Evolutionary conservation across 306 rosid species (phyloP).

Genomic region (Vachellia collinsii): DNA sequence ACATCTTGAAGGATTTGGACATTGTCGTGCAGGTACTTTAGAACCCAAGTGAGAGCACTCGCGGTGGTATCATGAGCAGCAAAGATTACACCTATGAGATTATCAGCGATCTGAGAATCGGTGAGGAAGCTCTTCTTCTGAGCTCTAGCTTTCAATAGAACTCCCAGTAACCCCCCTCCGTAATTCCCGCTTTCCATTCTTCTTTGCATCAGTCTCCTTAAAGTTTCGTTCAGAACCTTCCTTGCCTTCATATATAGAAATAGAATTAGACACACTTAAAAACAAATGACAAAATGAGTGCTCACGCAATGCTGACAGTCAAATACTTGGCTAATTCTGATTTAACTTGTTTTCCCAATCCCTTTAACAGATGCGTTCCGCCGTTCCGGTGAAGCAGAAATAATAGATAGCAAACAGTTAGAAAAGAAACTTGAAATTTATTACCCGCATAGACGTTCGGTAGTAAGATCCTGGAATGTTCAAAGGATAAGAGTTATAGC

Average conservation of each 20-base stretch:
- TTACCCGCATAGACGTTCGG: slow-evolving; percentile 74
- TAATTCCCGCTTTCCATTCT: slow-evolving; percentile 46
- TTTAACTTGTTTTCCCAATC: too few species aligned
- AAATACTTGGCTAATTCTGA: too few species aligned
- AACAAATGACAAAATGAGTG: too few species aligned
- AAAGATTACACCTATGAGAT: slow-evolving; percentile 83
- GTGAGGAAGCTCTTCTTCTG: slow-evolving; percentile 35
- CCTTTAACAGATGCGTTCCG: too few species aligned
- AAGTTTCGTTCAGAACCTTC: slow-evolving; percentile 61
- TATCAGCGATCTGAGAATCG: slow-evolving; percentile 82
- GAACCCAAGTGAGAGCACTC: slow-evolving; percentile 76
- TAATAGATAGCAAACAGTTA: too few species aligned
- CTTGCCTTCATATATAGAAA: slow-evolving; percentile 58
- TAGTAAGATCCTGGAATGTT: slow-evolving; percentile 74
- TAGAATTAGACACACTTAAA: too few species aligned
- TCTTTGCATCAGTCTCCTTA: slow-evolving; percentile 59
- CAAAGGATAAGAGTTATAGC: slow-evolving; percentile 82
- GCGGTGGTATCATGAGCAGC: slow-evolving; percentile 98
- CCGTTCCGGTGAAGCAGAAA: too few species aligned
- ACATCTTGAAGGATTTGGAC: slow-evolving; percentile 57
- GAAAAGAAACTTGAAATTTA: too few species aligned
- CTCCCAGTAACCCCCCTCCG: slow-evolving; percentile 65
- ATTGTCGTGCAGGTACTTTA: slow-evolving; percentile 78
- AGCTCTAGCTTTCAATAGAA: slow-evolving; percentile 47
- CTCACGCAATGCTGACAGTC: too few species aligned